phyloP scores from a whole-genome alignment of 2,329 filamentous ascomycete species.

The Fusarium brachygibbosum region DNA sequence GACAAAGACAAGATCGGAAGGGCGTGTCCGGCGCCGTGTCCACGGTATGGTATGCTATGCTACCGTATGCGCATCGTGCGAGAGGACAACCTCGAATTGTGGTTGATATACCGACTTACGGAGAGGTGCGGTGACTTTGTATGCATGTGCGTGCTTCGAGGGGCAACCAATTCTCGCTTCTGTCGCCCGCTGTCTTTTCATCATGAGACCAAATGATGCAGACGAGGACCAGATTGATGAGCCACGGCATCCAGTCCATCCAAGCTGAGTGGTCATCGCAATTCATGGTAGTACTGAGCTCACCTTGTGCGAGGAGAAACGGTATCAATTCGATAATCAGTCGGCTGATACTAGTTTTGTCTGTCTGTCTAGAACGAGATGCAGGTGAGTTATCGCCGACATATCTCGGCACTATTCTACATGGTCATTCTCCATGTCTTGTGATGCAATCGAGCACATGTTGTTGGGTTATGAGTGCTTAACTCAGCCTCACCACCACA shows the following conservation, averaged over 20 bases:
- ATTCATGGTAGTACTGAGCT: constrained; percentile 9
- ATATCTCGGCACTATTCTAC: constrained; percentile 25
- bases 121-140: constrained; percentile 13
- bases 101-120: constrained; percentile 27
- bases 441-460: constrained; percentile 35
- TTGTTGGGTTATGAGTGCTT: constrained; percentile 18
- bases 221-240: constrained; percentile 5
- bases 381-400: constrained; percentile 43
- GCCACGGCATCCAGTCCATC: constrained; percentile 13
- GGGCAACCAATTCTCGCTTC: constrained; percentile 3
- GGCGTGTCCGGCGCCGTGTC: constrained; percentile 27
- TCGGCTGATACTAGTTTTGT: constrained; percentile 36
- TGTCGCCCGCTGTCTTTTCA: constrained; percentile 10
- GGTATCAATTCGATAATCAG: constrained; percentile 19
- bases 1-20: constrained; percentile 36
- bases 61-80: constrained; percentile 9
- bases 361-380: constrained; percentile 20
- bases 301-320: constrained; percentile 27
- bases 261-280: constrained; percentile 25
- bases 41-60: constrained; percentile 13
- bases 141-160: constrained; percentile 30
- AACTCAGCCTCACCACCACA: constrained; percentile 23
- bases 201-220: constrained; percentile 28
- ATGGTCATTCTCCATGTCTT: constrained; percentile 25
- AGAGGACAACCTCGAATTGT: constrained; percentile 16